Evolutionary conservation across 148 eudicot species (phyloP).

Genomic region (Vaccinium darrowii): DNA sequence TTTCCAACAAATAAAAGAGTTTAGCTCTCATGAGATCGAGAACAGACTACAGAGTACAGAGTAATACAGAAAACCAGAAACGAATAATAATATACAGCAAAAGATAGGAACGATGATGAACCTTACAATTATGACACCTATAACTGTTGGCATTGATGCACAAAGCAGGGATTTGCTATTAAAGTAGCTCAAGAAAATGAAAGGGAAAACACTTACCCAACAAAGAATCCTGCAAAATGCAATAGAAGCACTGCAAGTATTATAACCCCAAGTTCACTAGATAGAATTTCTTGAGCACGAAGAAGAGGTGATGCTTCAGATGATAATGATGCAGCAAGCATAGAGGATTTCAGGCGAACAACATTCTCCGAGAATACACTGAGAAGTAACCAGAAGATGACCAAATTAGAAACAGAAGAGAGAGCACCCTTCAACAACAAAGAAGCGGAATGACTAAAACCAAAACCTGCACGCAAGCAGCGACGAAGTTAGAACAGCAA

Average conservation of each 20-base stretch:
- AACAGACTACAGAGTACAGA: not conserved
- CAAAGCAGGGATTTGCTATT: not conserved
- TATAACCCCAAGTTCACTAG: slow-evolving; percentile 50
- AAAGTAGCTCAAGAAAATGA: not conserved
- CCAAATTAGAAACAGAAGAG: not conserved
- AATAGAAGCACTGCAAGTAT: slow-evolving; percentile 47
- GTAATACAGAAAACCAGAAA: not conserved
- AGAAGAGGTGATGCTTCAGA: slow-evolving; percentile 33
- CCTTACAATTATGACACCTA: not conserved
- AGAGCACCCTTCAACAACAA: slow-evolving; percentile 1
- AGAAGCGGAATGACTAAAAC: not conserved
- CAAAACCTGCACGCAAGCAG: slow-evolving; percentile 68
- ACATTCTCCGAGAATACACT: slow-evolving; percentile 74
- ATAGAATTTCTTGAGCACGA: slow-evolving; percentile 35
- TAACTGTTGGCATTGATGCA: not conserved
- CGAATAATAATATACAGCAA: not conserved
- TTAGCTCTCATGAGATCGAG: not conserved
- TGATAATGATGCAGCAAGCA: slow-evolving; percentile 31
- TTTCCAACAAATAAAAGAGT: not conserved
- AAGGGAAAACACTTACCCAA: slow-evolving; percentile 40
- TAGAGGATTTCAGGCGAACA: slow-evolving; percentile 46
- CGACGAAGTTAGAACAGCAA: slow-evolving; percentile 60
- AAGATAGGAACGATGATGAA: not conserved
- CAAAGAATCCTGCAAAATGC: slow-evolving; percentile 65
- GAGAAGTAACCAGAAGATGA: slow-evolving; percentile 13